These are phyloP conservation scores for Cutaneotrichosporon sp. DNA, from an alignment of 1,284 basidiomycete species.

Conservation along the genomic window DNA sequence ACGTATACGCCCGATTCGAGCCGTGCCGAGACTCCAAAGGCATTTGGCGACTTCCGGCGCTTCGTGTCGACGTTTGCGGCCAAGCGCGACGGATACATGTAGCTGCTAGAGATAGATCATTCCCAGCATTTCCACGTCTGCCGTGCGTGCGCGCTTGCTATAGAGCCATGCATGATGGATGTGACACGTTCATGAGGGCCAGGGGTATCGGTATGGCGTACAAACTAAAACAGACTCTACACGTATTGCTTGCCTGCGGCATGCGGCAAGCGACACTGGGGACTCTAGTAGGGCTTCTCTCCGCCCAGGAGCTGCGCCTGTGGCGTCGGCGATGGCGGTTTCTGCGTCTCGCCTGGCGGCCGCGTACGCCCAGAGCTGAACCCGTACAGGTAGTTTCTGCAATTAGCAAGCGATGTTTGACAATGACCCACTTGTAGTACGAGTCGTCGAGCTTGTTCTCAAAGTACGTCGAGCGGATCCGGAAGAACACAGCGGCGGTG, in stretches of 20 bases:
- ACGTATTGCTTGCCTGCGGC: background rate
- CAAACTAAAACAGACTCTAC: background rate
- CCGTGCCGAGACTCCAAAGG: conserved; percentile 58
- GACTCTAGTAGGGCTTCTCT: conserved; percentile 18
- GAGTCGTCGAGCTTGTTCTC: conserved; percentile 73
- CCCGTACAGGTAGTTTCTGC: conserved; percentile 46
- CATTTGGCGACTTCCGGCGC: conserved; percentile 75
- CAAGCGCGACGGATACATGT: conserved; percentile 44
- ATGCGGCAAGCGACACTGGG: background rate
- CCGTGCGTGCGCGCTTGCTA: too few species aligned
- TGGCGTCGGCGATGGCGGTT: conserved; percentile 20
- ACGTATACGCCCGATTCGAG: conserved; percentile 46
- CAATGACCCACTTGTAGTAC: conserved; percentile 46
- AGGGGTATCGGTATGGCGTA: conserved; percentile 3
- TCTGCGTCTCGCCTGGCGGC: conserved; percentile 15
- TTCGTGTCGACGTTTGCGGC: conserved; percentile 74
- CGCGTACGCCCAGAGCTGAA: conserved; percentile 26
- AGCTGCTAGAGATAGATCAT: background rate
- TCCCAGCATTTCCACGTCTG: background rate
- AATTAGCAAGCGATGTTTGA: background rate
- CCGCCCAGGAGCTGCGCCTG: conserved; percentile 18
- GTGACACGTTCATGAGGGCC: background rate
- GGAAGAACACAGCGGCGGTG: conserved; percentile 91
- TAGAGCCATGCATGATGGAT: background rate
- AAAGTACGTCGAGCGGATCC: conserved; percentile 88